phyloP scores from a whole-genome alignment of 208 protist species.

The Trypanosoma conorhini region DNA sequence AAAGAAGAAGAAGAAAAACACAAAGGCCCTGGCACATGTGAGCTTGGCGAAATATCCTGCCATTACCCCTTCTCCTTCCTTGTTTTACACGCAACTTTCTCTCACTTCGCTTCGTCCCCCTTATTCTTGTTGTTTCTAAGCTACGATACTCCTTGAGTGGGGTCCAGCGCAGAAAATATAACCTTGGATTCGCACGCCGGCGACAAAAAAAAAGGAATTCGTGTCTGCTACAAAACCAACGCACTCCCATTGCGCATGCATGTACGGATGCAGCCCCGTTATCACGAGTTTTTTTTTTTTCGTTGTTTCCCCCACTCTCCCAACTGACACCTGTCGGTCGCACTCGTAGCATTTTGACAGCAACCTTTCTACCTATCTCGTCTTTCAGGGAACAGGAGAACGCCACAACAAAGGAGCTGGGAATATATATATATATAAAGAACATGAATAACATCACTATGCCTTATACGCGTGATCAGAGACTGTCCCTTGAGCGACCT shows the following conservation, averaged over 20 bases:
- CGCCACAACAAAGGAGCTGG: conserved; percentile 6
- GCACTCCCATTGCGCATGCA: not conserved
- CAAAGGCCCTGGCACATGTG: not conserved
- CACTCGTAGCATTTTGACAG: not conserved
- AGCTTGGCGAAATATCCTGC: not conserved
- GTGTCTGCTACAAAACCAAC: conserved; percentile 8
- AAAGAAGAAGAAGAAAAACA: conserved; percentile 32
- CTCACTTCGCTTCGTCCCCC: too few relatives aligned
- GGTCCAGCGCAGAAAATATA: not conserved
- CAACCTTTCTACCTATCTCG: not conserved
- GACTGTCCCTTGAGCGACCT: conserved; percentile 36
- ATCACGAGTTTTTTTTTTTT: not conserved
- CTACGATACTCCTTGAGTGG: not conserved
- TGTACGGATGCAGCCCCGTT: not conserved
- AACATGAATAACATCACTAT: not conserved
- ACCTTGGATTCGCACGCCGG: not conserved
- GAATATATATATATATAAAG: conserved; percentile 3
- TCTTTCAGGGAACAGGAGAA: not conserved
- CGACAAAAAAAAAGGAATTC: not conserved
- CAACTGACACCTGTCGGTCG: not conserved
- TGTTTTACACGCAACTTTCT: not conserved
- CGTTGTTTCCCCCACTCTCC: not conserved
- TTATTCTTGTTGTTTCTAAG: not conserved
- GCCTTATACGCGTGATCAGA: not conserved
- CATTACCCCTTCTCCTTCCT: not conserved